phyloP scores from a whole-genome alignment of 768 basidiomycete genomes.

The Phylloporus scabripes region DNA sequence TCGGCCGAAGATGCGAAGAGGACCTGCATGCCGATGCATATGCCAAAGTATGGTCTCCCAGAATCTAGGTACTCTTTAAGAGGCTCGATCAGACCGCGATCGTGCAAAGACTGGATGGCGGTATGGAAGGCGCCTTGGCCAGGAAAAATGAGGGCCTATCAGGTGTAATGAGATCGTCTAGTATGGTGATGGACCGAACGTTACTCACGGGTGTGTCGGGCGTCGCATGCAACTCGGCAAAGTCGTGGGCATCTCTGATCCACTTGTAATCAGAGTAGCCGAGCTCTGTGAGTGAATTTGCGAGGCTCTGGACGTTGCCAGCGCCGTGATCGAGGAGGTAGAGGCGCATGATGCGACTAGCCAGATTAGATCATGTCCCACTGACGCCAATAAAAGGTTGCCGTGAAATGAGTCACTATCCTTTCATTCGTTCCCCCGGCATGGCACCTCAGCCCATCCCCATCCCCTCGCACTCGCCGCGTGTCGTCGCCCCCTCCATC shows the following conservation, averaged over 20 bases:
- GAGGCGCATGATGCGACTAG: conserved; percentile 42
- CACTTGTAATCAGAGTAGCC: conserved; percentile 80
- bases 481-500: conserved; percentile 43
- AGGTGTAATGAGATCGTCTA: conserved; percentile 8
- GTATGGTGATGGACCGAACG: conserved; percentile 1
- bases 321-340: conserved; percentile 97
- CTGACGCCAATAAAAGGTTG: conserved; percentile 15
- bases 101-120: conserved; percentile 70
- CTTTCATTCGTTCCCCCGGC: conserved; percentile 15
- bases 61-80: conserved; percentile 77
- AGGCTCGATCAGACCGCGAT: conserved; percentile 73
- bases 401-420: conserved; percentile 7
- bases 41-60: conserved; percentile 92
- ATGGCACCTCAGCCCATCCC: conserved; percentile 47
- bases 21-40: conserved; percentile 98
- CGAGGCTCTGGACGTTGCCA: conserved; percentile 89
- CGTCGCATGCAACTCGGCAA: conserved; percentile 43
- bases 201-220: conserved; percentile 59
- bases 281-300: conserved; percentile 81
- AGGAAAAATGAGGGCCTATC: conserved; percentile 90
- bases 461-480: conserved; percentile 31
- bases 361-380: no score
- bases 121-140: conserved; percentile 93
- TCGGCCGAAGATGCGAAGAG: conserved; percentile 87
- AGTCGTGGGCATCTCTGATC: conserved; percentile 78